Conservation (phyloP, 192 early-diverging fungal genomes). For the Podila clonocystis region DNA sequence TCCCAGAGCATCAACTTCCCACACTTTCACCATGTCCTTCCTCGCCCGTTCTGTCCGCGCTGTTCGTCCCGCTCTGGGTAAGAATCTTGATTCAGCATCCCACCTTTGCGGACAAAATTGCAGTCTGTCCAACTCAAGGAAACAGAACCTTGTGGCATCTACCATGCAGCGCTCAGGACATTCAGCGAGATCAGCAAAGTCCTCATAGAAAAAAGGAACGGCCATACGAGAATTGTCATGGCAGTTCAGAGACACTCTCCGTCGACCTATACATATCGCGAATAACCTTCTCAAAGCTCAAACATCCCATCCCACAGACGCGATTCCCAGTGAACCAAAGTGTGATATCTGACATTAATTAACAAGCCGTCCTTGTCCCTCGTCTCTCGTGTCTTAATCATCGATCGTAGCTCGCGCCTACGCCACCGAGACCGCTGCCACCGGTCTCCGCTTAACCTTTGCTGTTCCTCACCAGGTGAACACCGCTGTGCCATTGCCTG, state of each 20-base stretch:
- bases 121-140: neutral
- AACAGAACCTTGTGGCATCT: no score
- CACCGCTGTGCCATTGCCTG: no score
- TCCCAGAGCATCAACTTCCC: neutral
- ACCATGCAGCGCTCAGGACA: no score
- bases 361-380: no score
- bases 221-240: no score
- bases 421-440: constrained; percentile 80
- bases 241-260: no score
- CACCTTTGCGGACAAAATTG: neutral
- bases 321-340: no score
- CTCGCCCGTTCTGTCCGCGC: constrained; percentile 59
- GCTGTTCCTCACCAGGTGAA: constrained; percentile 92
- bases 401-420: constrained; percentile 72
- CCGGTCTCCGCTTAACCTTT: constrained; percentile 85
- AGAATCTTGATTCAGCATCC: neutral
- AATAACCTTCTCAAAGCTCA: no score
- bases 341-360: neutral
- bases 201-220: no score
- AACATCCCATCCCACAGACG: no score
- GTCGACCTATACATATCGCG: no score
- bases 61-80: constrained; percentile 62
- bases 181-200: no score
- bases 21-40: constrained; percentile 57
- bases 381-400: neutral